A percentile compares a stretch with the other conserved stretches of the same genome.
Evolutionary conservation across 2,329 filamentous ascomycete species (phyloP).

Genomic region (Fusarium zealandicum): DNA sequence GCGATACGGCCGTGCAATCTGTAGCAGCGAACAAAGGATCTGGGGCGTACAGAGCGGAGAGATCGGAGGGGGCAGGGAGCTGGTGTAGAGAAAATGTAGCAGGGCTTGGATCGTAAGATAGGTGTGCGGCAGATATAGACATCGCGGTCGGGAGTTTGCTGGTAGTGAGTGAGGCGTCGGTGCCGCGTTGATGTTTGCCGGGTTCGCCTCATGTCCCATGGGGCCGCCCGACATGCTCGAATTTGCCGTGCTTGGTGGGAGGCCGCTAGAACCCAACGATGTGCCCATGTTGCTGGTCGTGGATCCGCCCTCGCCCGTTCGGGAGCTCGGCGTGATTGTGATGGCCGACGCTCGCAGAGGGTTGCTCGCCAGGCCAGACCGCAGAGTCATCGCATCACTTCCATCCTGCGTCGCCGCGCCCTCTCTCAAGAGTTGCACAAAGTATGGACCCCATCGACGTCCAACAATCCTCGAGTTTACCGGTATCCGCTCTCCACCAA

Average conservation of each 20-base stretch:
- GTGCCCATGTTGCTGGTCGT: constrained; percentile 55
- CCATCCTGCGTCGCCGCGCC: constrained; percentile 76
- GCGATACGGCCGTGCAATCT: constrained; percentile 91
- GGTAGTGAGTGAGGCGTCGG: constrained; percentile 65
- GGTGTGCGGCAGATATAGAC: constrained; percentile 92
- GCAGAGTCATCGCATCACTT: constrained; percentile 76
- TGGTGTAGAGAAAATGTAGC: constrained; percentile 93
- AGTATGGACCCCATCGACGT: constrained; percentile 92
- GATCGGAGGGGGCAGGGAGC: constrained; percentile 77
- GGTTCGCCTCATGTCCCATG: constrained; percentile 50
- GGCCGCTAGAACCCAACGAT: constrained; percentile 48
- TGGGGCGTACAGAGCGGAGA: constrained; percentile 90
- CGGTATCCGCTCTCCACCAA: constrained; percentile 88
- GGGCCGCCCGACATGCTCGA: constrained; percentile 52
- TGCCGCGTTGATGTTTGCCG: constrained; percentile 57
- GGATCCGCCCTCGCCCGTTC: constrained; percentile 57
- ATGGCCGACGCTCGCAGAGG: constrained; percentile 79
- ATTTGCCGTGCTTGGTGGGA: constrained; percentile 53
- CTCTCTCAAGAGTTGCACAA: constrained; percentile 88
- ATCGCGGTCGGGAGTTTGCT: constrained; percentile 76
- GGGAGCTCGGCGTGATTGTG: constrained; percentile 79
- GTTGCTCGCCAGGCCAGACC: constrained; percentile 65
- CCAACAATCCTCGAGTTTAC: constrained; percentile 91
- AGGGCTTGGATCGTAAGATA: constrained; percentile 88
- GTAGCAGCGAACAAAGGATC: constrained; percentile 92